Conservation (phyloP, 768 basidiomycete genomes). For the Neoboletus subvelutipes region DNA sequence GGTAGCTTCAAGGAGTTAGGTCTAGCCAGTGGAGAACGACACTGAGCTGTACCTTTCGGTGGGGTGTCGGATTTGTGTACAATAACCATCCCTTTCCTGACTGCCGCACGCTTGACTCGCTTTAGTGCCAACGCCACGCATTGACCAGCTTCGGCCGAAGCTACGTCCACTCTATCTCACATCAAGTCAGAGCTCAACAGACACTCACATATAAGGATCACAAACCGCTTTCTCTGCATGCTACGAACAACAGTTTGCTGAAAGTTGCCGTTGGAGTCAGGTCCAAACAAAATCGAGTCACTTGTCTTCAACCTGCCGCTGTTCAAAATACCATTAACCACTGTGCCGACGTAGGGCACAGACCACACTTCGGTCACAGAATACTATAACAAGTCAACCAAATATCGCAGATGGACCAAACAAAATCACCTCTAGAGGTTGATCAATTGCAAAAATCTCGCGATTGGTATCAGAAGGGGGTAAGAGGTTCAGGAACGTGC, state of each 20-base stretch:
- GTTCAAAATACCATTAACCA: slow-evolving; percentile 83
- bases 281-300: slow-evolving; percentile 82
- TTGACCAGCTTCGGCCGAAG: slow-evolving; percentile 90
- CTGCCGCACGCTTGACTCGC: slow-evolving; percentile 72
- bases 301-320: slow-evolving; percentile 73
- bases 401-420: background rate
- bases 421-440: slow-evolving; percentile 67
- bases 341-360: slow-evolving; percentile 82
- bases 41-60: slow-evolving; percentile 58
- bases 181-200: background rate
- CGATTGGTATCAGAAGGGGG: slow-evolving; percentile 84
- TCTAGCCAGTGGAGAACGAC: background rate
- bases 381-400: slow-evolving; percentile 48
- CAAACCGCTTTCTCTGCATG: slow-evolving; percentile 90
- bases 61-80: slow-evolving; percentile 76
- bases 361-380: slow-evolving; percentile 88
- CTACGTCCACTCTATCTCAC: slow-evolving; percentile 65
- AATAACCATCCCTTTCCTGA: slow-evolving; percentile 95
- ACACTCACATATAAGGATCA: slow-evolving; percentile 1
- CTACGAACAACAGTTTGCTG: slow-evolving; percentile 77
- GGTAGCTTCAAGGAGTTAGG: slow-evolving; percentile 49
- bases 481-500: slow-evolving; percentile 87
- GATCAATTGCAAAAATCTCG: slow-evolving; percentile 76
- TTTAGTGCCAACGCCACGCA: slow-evolving; percentile 93
- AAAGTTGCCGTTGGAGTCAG: slow-evolving; percentile 91